These are phyloP conservation scores for Penicillium crustosum DNA, from an alignment of 2,329 filamentous ascomycete genomes.

Conservation along the genomic window DNA sequence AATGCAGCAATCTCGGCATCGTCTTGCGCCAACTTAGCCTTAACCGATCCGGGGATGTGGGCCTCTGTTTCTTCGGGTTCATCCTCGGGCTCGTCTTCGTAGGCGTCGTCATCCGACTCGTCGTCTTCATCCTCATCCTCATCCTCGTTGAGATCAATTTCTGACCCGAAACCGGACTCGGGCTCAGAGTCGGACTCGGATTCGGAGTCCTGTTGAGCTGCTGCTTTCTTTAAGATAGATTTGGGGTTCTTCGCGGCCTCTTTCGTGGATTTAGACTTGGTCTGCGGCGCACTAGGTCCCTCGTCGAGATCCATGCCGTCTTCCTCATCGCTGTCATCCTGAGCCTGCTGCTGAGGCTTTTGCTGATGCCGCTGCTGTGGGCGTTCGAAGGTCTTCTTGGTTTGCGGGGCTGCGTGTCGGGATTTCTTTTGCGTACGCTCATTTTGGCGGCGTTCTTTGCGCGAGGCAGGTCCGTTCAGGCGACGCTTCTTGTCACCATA, in stretches of 20 bases:
- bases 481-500: conserved; percentile 36
- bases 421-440: conserved; percentile 63
- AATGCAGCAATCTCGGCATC: conserved; percentile 84
- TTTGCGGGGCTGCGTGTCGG: conserved; percentile 32
- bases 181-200: not conserved
- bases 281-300: conserved; percentile 15
- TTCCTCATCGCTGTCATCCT: conserved; percentile 26
- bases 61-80: conserved; percentile 12
- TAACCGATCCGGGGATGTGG: conserved; percentile 46
- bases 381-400: conserved; percentile 17
- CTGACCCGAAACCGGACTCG: not conserved
- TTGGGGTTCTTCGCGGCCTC: conserved; percentile 29
- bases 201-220: conserved; percentile 28
- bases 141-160: conserved; percentile 8
- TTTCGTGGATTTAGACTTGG: conserved; percentile 25
- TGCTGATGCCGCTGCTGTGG: conserved; percentile 16
- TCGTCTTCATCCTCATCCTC: conserved; percentile 27
- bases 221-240: conserved; percentile 40
- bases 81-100: conserved; percentile 11
- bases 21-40: conserved; percentile 70
- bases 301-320: conserved; percentile 21
- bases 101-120: conserved; percentile 30
- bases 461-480: conserved; percentile 34
- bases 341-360: conserved; percentile 11
- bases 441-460: conserved; percentile 68